Evolutionary conservation across 2,329 filamentous ascomycete species (phyloP), one percentile per base, ranked within the genome.

Genomic region (Hyphodiscus sp.): DNA sequence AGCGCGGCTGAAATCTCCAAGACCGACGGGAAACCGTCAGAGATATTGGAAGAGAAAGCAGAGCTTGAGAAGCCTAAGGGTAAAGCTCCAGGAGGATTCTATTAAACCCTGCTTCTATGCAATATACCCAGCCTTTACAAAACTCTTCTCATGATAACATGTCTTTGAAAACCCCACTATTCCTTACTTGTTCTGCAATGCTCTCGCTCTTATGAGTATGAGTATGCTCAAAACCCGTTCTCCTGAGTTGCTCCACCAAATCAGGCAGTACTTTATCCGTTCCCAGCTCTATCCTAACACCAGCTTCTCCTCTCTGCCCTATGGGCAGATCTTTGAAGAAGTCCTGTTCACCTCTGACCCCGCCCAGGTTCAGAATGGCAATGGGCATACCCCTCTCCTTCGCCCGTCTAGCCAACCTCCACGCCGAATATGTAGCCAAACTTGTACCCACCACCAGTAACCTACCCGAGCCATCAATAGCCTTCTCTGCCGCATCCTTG

Each of bases 361-460:
- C 88, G n/a, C 89, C 88, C 55, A 96, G 78, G 65, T 96, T 97
- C 54, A 96, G 74, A 43, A 96, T 85, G 0, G 85, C 91, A 67
- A 97, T 87, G 16, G 90, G 85, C 82, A 95, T 92, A 0, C 84
- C 84, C 58, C 84, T 79, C 62, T 94, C 88, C 62, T 87, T 85
- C 29, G 92, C 94, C 55, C 85, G 76, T 73, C 91, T 92, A 1
- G 87, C 90, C 51, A 99, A 71, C 54, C 92, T 78, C 91, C 91
- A 99, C 0, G 94, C 94, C 11, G 91, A 96, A 69, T 95, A 97
- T 0, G 94, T 97, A 6, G 94, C 94, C 47, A 97, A 77, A 57
- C 89, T 96, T 38, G 89, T 96, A 3, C 91, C 94, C 16, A 97
- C 70, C 9, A 97, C 80, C 20, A 97, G 74, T 38, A 97, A 71